A percentile compares a stretch with the other conserved stretches of the same genome.
These are phyloP conservation scores for Nidula niveotomentosa DNA, from an alignment of 1,284 basidiomycete genomes.

Conservation along the genomic window DNA sequence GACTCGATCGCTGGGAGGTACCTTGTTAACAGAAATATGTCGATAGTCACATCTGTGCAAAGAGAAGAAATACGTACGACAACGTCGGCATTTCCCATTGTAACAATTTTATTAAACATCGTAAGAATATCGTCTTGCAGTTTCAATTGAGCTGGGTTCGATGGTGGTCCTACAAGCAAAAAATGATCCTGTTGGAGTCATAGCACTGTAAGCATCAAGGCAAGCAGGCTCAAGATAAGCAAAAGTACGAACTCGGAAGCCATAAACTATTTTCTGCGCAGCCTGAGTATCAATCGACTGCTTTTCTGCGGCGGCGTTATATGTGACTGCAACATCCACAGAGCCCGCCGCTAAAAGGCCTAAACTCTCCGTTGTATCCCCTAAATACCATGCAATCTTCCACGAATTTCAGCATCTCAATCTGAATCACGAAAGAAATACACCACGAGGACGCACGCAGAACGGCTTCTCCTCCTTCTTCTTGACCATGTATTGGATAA, in stretches of 20 bases:
- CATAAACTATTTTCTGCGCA: slow-evolving; percentile 32
- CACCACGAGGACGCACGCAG: slow-evolving; percentile 22
- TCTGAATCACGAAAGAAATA: slow-evolving; percentile 1
- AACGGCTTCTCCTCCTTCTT: slow-evolving; percentile 28
- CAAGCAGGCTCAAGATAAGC: neutral
- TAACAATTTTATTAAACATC: slow-evolving; percentile 44
- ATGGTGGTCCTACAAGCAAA: slow-evolving; percentile 32
- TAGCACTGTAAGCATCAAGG: neutral
- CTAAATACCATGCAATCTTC: slow-evolving; percentile 49
- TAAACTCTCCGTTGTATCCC: slow-evolving; percentile 48
- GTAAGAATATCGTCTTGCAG: slow-evolving; percentile 30
- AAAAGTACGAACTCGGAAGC: slow-evolving; percentile 34
- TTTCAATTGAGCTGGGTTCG: slow-evolving; percentile 31
- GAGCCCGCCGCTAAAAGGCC: slow-evolving; percentile 31
- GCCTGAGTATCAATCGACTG: slow-evolving; percentile 24
- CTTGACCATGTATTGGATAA: slow-evolving; percentile 34
- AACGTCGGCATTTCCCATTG: slow-evolving; percentile 32
- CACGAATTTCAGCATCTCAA: neutral
- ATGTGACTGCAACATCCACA: slow-evolving; percentile 48
- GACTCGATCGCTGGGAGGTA: slow-evolving; percentile 18
- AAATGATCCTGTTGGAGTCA: slow-evolving; percentile 35
- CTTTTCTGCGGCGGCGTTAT: slow-evolving; percentile 45
- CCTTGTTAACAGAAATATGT: slow-evolving; percentile 9
- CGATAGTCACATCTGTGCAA: neutral
- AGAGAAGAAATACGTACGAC: slow-evolving; percentile 19